A percentile compares a stretch with the other conserved stretches of the same genome.
Conservation (phyloP, 306 rosid genomes). For the Malus sieversii region DNA sequence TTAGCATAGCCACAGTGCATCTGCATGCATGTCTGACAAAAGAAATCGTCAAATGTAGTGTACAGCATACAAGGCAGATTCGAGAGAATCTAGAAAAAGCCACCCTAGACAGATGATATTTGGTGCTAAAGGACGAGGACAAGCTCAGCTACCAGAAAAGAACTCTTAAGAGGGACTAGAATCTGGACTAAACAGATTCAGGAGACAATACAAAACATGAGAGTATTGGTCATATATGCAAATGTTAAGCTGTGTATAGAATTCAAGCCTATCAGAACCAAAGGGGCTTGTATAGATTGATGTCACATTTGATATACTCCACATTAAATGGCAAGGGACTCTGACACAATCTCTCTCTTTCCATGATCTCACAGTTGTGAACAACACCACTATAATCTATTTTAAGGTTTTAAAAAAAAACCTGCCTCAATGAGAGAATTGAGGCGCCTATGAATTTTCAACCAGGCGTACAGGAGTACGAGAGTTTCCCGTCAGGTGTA, state of each 20-base stretch:
- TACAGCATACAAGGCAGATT: background rate
- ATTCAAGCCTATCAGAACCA: background rate
- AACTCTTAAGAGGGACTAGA: background rate
- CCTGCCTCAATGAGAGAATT: too few species aligned
- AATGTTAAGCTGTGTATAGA: background rate
- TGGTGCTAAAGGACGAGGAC: too few species aligned
- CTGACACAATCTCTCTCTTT: background rate
- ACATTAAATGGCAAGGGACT: background rate
- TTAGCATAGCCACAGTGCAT: background rate
- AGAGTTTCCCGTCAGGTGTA: too few species aligned
- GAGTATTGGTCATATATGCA: background rate
- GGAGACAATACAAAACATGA: background rate
- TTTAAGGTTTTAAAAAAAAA: too few species aligned
- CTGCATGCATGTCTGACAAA: background rate
- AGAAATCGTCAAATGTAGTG: background rate
- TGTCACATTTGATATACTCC: background rate
- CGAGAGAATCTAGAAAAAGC: background rate
- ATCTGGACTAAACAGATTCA: background rate
- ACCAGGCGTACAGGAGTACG: too few species aligned
- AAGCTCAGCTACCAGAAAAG: background rate
- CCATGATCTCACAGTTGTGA: background rate
- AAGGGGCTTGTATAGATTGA: background rate
- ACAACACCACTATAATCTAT: background rate
- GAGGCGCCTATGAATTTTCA: too few species aligned
- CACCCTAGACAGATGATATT: background rate